Conservation (phyloP, 768 basidiomycete genomes). For the Suillus placidus region DNA sequence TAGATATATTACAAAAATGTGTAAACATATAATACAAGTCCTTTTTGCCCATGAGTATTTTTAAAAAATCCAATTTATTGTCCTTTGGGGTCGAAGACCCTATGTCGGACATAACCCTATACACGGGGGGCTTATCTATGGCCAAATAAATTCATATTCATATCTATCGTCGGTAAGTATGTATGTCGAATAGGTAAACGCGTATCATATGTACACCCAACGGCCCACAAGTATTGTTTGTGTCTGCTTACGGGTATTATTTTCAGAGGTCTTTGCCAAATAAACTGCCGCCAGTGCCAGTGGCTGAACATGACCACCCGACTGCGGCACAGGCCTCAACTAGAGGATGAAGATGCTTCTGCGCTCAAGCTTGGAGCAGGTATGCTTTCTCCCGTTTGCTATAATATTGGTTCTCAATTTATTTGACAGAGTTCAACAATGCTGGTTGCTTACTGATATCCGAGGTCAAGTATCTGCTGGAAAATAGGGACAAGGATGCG, state of each 20-base stretch:
- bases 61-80: too few relatives aligned
- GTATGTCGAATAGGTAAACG: too few relatives aligned
- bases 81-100: too few relatives aligned
- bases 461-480: conserved; percentile 88
- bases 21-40: conserved; percentile 39
- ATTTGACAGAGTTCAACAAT: conserved; percentile 78
- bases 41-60: conserved; percentile 14
- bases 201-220: too few relatives aligned
- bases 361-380: conserved; percentile 81
- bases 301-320: conserved; percentile 54
- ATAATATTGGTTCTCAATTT: neutral
- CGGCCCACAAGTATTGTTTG: conserved; percentile 3
- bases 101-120: too few relatives aligned
- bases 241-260: conserved; percentile 21
- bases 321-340: conserved; percentile 63
- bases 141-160: too few relatives aligned
- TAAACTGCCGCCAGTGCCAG: conserved; percentile 18
- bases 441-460: conserved; percentile 90
- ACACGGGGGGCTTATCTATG: neutral
- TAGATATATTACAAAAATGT: conserved; percentile 41
- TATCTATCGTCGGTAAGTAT: too few relatives aligned
- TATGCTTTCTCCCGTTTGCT: conserved; percentile 24
- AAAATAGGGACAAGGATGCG: conserved; percentile 84
- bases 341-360: conserved; percentile 86
- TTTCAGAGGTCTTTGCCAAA: conserved; percentile 39